Evolutionary conservation across 2,329 filamentous ascomycete genomes (phyloP), one percentile per base, ranked within the genome.

Genomic region (Cercospora brassicicola): DNA sequence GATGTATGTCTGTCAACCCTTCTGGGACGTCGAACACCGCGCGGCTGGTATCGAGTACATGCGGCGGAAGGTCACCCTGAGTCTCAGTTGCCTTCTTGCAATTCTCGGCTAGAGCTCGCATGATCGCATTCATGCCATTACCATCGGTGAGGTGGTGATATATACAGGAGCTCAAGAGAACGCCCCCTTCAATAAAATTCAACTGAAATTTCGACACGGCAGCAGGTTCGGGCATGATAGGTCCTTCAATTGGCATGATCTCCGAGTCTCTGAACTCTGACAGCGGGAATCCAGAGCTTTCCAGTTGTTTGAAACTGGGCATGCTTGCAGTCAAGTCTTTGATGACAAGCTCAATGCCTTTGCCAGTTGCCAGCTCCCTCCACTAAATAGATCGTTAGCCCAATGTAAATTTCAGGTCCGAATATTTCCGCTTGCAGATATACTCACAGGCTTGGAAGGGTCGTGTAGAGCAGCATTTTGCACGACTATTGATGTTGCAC

Each of bases 101-200:
- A 42, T 69, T 65, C 45, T 73, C 69, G 2, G 67, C 71, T 7
- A 73, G 59, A 31, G 71, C 71, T 30, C 66, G 64, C 11, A 65
- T 70, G 59, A 72, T 69, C 3, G 67, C 69, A 64, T 73, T 73
- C 70, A 73, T 73, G 20, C 70, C 68, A 45, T 72, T 72, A 0
- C 69, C 70, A 18, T 73, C 71, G 7, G 70, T 68, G 39, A 73
- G 53, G 55, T 67, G 69, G 31, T 73, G 70, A 31, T 69, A 72
- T 23, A 73, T 63, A 55, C 72, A 73, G 4, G 70, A 64, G 60
- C 64, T 69, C n/a, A 73, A 39, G 13, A 73, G 62, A 5, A 69
- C 66, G 7, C 70, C 72, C 1, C 70, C 72, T 31, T 71, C 66
- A 48, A 72, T 72, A 31, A 72, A 62, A 39, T 36, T 72, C 9